Conservation (phyloP, 2,329 filamentous ascomycete species). For the Ophiostoma ips region DNA sequence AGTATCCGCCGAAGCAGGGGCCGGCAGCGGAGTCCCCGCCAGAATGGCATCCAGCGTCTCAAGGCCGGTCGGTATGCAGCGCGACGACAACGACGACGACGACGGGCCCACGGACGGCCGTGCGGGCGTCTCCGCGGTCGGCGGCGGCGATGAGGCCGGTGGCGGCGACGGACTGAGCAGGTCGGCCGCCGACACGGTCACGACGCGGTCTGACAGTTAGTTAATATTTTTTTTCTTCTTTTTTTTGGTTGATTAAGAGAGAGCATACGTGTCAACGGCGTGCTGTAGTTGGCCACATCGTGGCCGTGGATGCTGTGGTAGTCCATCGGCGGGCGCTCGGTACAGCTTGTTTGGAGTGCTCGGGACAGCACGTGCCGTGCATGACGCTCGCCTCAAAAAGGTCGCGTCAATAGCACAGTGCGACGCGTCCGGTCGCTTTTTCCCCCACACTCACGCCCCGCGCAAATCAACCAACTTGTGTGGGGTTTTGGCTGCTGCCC, state of each 20-base stretch:
- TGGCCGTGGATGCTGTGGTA: slow-evolving; percentile 45
- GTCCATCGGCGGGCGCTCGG: slow-evolving; percentile 30
- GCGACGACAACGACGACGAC: slow-evolving; percentile 10
- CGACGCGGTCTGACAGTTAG: slow-evolving; percentile 49
- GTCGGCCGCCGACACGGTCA: slow-evolving; percentile 65
- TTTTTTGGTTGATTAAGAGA: slow-evolving; percentile 11
- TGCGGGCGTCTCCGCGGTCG: not conserved
- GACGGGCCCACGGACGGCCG: not conserved
- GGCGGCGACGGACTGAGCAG: slow-evolving; percentile 5
- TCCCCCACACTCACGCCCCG: too few relatives aligned
- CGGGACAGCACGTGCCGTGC: too few relatives aligned
- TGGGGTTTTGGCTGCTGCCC: too few relatives aligned
- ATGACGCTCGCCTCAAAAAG: too few relatives aligned
- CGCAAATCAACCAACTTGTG: too few relatives aligned
- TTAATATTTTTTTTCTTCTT: not conserved
- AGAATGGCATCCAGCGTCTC: slow-evolving; percentile 36
- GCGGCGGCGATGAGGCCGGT: slow-evolving; percentile 1
- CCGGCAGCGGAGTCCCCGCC: slow-evolving; percentile 16
- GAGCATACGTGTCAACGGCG: slow-evolving; percentile 35
- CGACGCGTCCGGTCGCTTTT: too few relatives aligned
- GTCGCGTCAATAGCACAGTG: too few relatives aligned
- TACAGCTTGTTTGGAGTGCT: not conserved
- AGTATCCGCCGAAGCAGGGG: too few relatives aligned
- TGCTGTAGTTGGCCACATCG: slow-evolving; percentile 47
- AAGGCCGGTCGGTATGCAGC: slow-evolving; percentile 43